Evolutionary conservation across 2,329 filamentous ascomycete genomes (phyloP).

Genomic region (Aspergillus melleus): DNA sequence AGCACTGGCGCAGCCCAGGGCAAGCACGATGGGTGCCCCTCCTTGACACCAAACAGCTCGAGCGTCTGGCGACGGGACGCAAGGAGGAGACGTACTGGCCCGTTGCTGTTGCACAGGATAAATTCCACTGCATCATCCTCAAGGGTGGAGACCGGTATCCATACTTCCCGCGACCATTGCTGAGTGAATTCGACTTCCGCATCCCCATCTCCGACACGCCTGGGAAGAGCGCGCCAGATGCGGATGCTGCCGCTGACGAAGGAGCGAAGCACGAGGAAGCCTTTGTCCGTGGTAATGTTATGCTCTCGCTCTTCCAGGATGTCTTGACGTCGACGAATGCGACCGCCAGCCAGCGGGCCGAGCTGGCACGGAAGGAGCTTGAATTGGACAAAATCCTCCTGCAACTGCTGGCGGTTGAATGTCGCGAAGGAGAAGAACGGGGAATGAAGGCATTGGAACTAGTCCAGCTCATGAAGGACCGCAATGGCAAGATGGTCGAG

Average conservation of each 20-base stretch:
- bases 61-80: constrained; percentile 77
- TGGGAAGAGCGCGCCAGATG: constrained; percentile 39
- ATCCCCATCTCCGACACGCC: constrained; percentile 69
- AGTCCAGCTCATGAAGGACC: constrained; percentile 80
- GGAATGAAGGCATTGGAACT: constrained; percentile 95
- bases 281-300: constrained; percentile 72
- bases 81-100: constrained; percentile 94
- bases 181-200: constrained; percentile 91
- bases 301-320: constrained; percentile 74
- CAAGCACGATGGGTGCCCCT: constrained; percentile 90
- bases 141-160: constrained; percentile 93
- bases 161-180: constrained; percentile 84
- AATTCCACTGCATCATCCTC: constrained; percentile 98
- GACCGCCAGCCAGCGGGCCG: constrained; percentile 63
- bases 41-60: constrained; percentile 80
- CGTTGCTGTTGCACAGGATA: constrained; percentile 84
- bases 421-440: constrained; percentile 85
- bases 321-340: constrained; percentile 67
- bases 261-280: constrained; percentile 68
- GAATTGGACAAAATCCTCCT: constrained; percentile 88
- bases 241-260: constrained; percentile 35
- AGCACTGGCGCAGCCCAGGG: constrained; percentile 85
- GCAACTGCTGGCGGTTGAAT: constrained; percentile 86
- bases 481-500: constrained; percentile 84
- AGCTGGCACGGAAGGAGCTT: constrained; percentile 71